Conservation (phyloP, 208 protist genomes). For the Wallacemonas sp. region DNA sequence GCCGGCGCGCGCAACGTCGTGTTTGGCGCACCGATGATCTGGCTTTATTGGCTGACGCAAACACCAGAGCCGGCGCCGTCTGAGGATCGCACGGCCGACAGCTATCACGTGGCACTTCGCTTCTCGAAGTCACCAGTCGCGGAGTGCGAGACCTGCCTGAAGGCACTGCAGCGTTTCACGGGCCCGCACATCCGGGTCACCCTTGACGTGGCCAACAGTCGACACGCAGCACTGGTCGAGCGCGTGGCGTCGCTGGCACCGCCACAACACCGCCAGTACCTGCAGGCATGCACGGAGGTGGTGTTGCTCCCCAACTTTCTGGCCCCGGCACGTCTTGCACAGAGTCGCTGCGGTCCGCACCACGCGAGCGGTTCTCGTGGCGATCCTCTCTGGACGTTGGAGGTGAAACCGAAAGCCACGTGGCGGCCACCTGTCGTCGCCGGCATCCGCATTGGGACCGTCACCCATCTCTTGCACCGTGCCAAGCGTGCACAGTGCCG, state of each 20-base stretch:
- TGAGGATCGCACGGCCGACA: not conserved
- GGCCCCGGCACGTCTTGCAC: not conserved
- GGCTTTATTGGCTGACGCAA: not conserved
- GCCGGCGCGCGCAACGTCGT: conserved; percentile 27
- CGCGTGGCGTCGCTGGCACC: conserved; percentile 19
- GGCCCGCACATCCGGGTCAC: conserved; percentile 19
- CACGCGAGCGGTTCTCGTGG: not conserved
- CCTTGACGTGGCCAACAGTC: not conserved
- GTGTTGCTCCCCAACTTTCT: conserved; percentile 40
- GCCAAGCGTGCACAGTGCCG: conserved; percentile 55
- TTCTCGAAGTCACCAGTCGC: conserved; percentile 20
- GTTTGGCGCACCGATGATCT: not conserved
- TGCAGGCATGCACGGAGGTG: conserved; percentile 20
- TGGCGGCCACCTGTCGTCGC: conserved; percentile 57
- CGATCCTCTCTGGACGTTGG: conserved; percentile 25
- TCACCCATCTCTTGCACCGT: conserved; percentile 34
- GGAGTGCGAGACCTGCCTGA: conserved; percentile 38
- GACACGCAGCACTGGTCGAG: conserved; percentile 5
- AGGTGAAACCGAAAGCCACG: conserved; percentile 76
- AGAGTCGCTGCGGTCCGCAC: not conserved
- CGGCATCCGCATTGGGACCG: conserved; percentile 46
- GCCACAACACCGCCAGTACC: conserved; percentile 5
- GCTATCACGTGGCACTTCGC: not conserved
- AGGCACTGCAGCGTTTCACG: conserved; percentile 21
- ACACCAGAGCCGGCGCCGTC: not conserved